phyloP scores from a whole-genome alignment of 306 rosid species.

The Acmispon strigosus region DNA sequence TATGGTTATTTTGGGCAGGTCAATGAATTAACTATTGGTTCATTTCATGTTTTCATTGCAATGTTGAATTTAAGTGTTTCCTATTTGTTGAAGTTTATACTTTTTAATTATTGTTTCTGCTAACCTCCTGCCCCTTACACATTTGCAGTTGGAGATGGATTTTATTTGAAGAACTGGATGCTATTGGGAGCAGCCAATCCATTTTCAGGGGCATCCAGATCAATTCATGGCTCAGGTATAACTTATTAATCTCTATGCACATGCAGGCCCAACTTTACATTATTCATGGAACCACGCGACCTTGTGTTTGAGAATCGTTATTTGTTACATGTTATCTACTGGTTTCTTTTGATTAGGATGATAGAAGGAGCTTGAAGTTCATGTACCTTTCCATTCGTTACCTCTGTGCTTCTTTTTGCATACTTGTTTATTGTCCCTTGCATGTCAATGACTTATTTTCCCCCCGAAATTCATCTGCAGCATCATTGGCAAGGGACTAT shows the following conservation, averaged over 20 bases:
- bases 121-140: not conserved
- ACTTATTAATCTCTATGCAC: not conserved
- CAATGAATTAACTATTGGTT: not conserved
- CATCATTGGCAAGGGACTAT: conserved; percentile 63
- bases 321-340: not conserved
- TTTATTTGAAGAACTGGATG: conserved; percentile 39
- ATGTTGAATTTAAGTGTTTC: not conserved
- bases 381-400: not conserved
- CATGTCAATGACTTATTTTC: not conserved
- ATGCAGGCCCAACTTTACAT: not conserved
- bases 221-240: conserved; percentile 81
- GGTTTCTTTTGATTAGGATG: not conserved
- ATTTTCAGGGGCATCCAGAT: conserved; percentile 37
- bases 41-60: not conserved
- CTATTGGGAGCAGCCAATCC: conserved; percentile 41
- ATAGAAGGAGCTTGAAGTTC: not conserved
- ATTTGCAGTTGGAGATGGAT: conserved; percentile 28
- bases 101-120: not conserved
- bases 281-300: not conserved
- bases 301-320: conserved; percentile 3
- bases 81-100: not conserved
- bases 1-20: not conserved
- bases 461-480: conserved; percentile 33
- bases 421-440: not conserved
- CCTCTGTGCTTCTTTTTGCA: not conserved